Base-by-base conservation (phyloP, 2,329 filamentous ascomycete genomes). In the Orbilia ellipsospora region DNA sequence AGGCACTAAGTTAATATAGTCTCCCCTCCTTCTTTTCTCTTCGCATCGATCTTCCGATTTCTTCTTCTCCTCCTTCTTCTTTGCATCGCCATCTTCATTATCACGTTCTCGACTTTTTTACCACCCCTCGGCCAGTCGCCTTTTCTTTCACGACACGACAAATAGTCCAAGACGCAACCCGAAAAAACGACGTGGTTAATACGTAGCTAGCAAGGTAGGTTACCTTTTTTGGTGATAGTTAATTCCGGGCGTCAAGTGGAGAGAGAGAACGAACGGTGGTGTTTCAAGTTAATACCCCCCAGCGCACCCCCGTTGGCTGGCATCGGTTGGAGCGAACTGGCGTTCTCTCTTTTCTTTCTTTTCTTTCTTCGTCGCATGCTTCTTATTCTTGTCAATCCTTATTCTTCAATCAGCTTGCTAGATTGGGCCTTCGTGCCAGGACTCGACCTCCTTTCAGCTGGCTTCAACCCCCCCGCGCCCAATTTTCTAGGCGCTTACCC, bases 361-460 rank as follows among this genome's bases (percentile, higher is more conserved):
- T 36, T 36, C 31, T 36, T 36, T 36, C 31, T 36, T 36, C 31
- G 5, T 36, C 2, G 5, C 10, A 10, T 36, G 31, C 31, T 36
- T 36, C 31, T 36, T 36, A 36, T 36, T 36, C 31, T 36, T 36
- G 31, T 36, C 31, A 36, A 64, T 52, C 64, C 63, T 60, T 63
- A 44, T 65, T 60, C 31, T 63, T 75, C 72, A 75, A 75, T 75
- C 72, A 75, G 72, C 72, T 75, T 75, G 59, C 72, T 75, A 56
- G 65, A 75, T 75, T 60, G 72, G 72, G 72, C 52, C 36, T 74
- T 50, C 48, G 68, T 63, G 61, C 72, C 64, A 75, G 72, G 72
- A 69, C 67, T 65, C 72, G 45, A 51, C 72, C 65, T 68, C 72
- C 72, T 75, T 74, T 75, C 72, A 75, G 64, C 72, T 75, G 52